These are phyloP conservation scores for Botrytis porri DNA, from an alignment of 2,329 filamentous ascomycete genomes.

Conservation along the genomic window DNA sequence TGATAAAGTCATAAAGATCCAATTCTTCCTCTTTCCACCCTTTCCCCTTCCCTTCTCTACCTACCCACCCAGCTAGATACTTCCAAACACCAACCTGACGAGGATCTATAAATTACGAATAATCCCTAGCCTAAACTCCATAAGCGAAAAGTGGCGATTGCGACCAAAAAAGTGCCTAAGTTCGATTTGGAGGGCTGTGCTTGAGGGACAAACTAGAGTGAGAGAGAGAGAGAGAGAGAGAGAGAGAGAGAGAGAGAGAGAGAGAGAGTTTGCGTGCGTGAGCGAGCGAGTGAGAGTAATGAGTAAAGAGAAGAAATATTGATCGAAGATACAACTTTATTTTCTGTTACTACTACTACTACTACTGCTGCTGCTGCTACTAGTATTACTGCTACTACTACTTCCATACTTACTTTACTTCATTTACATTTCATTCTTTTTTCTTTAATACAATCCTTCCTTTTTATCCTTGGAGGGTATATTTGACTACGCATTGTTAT, in stretches of 20 bases:
- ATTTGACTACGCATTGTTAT: background rate
- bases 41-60: background rate
- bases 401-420: background rate
- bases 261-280: background rate
- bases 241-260: background rate
- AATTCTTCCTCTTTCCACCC: background rate
- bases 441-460: background rate
- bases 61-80: background rate
- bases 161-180: background rate
- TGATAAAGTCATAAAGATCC: background rate
- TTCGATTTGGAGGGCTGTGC: slow-evolving; percentile 12
- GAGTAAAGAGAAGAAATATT: background rate
- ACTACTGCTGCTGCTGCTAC: too few relatives aligned
- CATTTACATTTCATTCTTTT: background rate
- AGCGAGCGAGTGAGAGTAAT: background rate
- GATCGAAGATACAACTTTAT: background rate
- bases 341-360: background rate
- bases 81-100: background rate
- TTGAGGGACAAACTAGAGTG: slow-evolving; percentile 1
- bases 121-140: slow-evolving; percentile 9
- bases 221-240: background rate
- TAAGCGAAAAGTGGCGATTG: slow-evolving; percentile 22
- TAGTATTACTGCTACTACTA: background rate
- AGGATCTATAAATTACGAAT: slow-evolving; percentile 18
- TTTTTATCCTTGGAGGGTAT: background rate